These are phyloP conservation scores for Arabidopsis lyrata DNA, from an alignment of 441 rosid genomes.

Conservation along the genomic window DNA sequence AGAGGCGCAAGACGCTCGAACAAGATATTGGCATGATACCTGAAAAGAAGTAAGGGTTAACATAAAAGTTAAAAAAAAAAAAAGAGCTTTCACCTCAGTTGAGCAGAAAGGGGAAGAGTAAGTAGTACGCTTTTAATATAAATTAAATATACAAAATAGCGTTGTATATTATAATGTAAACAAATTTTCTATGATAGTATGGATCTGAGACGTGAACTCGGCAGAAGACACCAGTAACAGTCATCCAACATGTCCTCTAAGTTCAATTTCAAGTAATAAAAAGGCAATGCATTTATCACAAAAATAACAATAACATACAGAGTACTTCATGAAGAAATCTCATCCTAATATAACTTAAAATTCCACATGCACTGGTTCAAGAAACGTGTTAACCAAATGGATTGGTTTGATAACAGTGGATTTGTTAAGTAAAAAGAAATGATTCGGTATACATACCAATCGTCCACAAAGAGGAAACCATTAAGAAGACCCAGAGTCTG, in stretches of 20 bases:
- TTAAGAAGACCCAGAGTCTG: constrained; percentile 94
- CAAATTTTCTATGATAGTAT: constrained; percentile 12
- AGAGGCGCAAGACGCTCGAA: constrained; percentile 87
- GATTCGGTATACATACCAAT: constrained; percentile 66
- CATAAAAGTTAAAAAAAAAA: background rate
- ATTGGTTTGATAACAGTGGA: constrained; percentile 30
- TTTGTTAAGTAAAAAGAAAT: constrained; percentile 23
- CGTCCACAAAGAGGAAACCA: constrained; percentile 98
- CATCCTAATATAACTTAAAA: constrained; percentile 25
- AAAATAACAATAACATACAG: constrained; percentile 11
- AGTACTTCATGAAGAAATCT: constrained; percentile 23
- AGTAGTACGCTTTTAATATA: background rate
- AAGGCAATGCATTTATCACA: constrained; percentile 14
- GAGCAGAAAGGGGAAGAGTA: constrained; percentile 28
- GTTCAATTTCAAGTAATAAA: constrained; percentile 28
- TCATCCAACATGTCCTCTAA: constrained; percentile 29
- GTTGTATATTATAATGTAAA: background rate
- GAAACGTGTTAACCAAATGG: constrained; percentile 21
- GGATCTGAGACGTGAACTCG: constrained; percentile 9
- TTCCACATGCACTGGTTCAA: constrained; percentile 26
- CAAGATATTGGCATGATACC: constrained; percentile 88
- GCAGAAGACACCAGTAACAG: constrained; percentile 16
- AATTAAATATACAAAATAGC: constrained; percentile 16
- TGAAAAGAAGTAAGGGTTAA: constrained; percentile 48
- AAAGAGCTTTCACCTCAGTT: constrained; percentile 10